Evolutionary conservation across 352 stramenopile genomes (phyloP).

Genomic region (Globisporangium viniferum): DNA sequence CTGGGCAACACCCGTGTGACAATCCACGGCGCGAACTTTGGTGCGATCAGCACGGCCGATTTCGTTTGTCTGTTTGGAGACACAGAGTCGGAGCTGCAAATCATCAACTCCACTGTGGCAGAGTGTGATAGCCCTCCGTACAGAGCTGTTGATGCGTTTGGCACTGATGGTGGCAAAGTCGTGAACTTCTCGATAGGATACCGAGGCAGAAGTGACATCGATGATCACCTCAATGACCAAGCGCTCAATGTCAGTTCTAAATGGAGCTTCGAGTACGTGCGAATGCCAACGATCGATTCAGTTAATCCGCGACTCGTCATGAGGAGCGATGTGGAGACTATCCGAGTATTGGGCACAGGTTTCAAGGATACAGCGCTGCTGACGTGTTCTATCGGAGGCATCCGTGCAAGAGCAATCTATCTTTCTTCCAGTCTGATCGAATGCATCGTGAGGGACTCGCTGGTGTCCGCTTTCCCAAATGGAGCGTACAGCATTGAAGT

Average conservation of each 20-base stretch:
- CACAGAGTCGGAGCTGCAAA: constrained; percentile 13
- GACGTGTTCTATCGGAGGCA: constrained; percentile 28
- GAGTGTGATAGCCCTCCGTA: constrained; percentile 24
- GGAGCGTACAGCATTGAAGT: constrained; percentile 71
- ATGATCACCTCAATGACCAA: neutral
- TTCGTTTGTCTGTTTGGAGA: constrained; percentile 37
- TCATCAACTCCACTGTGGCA: constrained; percentile 21
- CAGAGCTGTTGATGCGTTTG: neutral
- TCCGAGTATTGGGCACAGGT: constrained; percentile 25
- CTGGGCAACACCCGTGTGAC: constrained; percentile 37
- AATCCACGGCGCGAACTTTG: constrained; percentile 26
- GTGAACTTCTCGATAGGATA: constrained; percentile 23
- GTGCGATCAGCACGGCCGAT: constrained; percentile 13
- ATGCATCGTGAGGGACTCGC: constrained; percentile 21
- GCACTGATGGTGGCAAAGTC: neutral
- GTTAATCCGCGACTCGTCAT: constrained; percentile 15
- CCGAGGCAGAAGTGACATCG: neutral
- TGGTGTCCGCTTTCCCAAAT: constrained; percentile 8
- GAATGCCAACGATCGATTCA: constrained; percentile 8
- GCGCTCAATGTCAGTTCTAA: neutral
- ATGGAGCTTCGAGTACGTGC: neutral
- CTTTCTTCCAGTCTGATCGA: constrained; percentile 26
- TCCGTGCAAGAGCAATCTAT: constrained; percentile 23
- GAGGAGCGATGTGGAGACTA: neutral
- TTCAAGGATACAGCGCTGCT: constrained; percentile 46